Evolutionary conservation across 352 stramenopile genomes (phyloP).

Genomic region (Pythium folliculosum): DNA sequence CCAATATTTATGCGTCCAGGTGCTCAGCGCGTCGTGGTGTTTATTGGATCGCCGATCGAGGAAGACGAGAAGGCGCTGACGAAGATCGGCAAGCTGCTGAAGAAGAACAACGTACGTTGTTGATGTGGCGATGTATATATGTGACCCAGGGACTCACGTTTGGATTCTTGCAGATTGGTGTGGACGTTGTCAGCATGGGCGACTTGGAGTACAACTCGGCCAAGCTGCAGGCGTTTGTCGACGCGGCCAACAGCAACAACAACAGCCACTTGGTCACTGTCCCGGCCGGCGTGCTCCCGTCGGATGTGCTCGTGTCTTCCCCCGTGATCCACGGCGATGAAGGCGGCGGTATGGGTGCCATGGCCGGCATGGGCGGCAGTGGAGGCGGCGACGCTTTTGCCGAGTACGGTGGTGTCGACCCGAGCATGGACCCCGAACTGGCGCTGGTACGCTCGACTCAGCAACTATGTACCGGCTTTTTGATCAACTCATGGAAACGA

Average conservation of each 20-base stretch:
- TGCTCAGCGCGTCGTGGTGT: conserved; percentile 93
- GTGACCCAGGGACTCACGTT: not conserved
- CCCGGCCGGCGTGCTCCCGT: conserved; percentile 95
- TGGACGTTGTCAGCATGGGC: conserved; percentile 98
- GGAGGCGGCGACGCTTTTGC: conserved; percentile 79
- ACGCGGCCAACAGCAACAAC: conserved; percentile 93
- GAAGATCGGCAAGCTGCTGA: conserved; percentile 98
- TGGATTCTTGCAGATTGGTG: conserved; percentile 77
- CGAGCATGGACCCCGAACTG: conserved; percentile 98
- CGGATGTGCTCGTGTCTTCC: conserved; percentile 96
- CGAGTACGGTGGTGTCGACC: conserved; percentile 97
- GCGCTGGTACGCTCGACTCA: conserved; percentile 84
- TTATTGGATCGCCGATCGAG: conserved; percentile 94
- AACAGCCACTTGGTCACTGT: conserved; percentile 97
- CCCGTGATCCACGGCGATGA: conserved; percentile 93
- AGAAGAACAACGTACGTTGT: conserved; percentile 97
- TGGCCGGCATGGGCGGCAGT: conserved; percentile 41
- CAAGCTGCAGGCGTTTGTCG: conserved; percentile 91
- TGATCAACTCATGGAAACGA: not conserved
- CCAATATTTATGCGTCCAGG: conserved; percentile 29
- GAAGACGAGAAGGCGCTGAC: conserved; percentile 90
- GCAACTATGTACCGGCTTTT: not conserved
- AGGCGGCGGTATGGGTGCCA: conserved; percentile 48
- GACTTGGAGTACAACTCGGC: conserved; percentile 91
- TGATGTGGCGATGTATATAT: not conserved